Evolutionary conservation across 2,329 filamentous ascomycete genomes (phyloP), one percentile per base, ranked within the genome.

Genomic region (Botrytis byssoidea): DNA sequence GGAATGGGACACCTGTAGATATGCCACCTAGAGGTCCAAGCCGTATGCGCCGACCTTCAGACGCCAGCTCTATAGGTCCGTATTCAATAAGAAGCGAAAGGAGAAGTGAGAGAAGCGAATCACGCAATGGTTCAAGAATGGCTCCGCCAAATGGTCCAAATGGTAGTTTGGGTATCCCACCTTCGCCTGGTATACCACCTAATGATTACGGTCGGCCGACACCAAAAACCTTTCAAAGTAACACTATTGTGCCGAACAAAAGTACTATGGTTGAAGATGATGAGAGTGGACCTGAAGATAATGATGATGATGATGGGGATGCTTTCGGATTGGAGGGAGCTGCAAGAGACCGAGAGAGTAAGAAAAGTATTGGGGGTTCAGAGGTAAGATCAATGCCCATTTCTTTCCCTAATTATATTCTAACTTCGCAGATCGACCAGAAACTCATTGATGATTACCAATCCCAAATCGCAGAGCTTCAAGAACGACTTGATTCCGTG

Each of bases 201-300:
- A 89, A 90, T 78, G 90, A 92, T 70, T 92, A 90, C 76, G 91
- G 92, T 60, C 88, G 93, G 64, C 95, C 95, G 7, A 89, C 93
- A 77, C 92, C 93, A 25, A 97, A 97, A 81, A 94, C 94, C 55
- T 94, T 97, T 77, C 95, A 97, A 81, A 95, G 92, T 81, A 98
- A 97, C 81, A 98, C 94, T 0, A 97, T 98, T 79, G 92, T 98
- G 46, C 96, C 96, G 0, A 98, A 98, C 81, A 99, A 98, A 84
- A 97, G 95, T 79, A 98, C 93, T 0, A 95, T 98, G 91, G 90
- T 98, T 1, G 96, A 99, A 82, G 96, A 98, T 81, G 95, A 97
- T 77, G 94, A 97, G 74, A 85, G 84, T 73, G 87, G 86, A 32
- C 84, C 83, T 32, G 87, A 88, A 25, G 89, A 88, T 67, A 96